These are phyloP conservation scores for Venturia effusa DNA, from an alignment of 2,329 filamentous ascomycete species.

Conservation along the genomic window DNA sequence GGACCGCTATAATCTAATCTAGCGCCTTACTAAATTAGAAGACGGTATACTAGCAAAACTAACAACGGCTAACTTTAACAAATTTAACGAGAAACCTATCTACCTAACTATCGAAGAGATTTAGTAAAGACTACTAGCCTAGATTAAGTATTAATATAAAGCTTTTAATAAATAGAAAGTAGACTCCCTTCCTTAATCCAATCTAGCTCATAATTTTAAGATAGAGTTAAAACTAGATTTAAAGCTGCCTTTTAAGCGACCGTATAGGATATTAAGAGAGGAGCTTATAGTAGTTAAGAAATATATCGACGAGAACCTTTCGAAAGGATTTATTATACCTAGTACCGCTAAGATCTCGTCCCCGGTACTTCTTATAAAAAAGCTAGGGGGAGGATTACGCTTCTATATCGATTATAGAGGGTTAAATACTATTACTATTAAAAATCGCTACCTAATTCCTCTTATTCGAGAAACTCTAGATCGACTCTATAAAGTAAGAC, in stretches of 20 bases:
- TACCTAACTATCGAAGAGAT: not conserved
- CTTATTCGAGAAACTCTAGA: constrained; percentile 9
- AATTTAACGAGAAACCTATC: not conserved
- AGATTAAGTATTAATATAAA: not conserved
- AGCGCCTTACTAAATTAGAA: not conserved
- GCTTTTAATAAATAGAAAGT: too few relatives aligned
- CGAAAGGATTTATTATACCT: not conserved
- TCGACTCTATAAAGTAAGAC: not conserved
- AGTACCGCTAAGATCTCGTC: not conserved
- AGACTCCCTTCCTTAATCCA: too few relatives aligned
- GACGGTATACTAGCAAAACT: too few relatives aligned
- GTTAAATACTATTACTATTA: constrained; percentile 10
- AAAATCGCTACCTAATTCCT: constrained; percentile 7
- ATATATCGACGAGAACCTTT: not conserved
- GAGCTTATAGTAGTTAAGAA: too few relatives aligned
- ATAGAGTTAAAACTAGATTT: not conserved
- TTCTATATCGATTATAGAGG: constrained; percentile 7
- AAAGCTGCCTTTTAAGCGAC: not conserved
- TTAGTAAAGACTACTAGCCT: not conserved
- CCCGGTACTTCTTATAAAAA: too few relatives aligned
- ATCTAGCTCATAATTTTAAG: not conserved
- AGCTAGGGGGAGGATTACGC: constrained; percentile 12
- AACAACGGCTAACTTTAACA: too few relatives aligned
- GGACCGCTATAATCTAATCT: not conserved
- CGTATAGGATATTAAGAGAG: not conserved